These are phyloP conservation scores for Penstemon barbatus DNA, from an alignment of 257 asterid genomes.

Conservation along the genomic window DNA sequence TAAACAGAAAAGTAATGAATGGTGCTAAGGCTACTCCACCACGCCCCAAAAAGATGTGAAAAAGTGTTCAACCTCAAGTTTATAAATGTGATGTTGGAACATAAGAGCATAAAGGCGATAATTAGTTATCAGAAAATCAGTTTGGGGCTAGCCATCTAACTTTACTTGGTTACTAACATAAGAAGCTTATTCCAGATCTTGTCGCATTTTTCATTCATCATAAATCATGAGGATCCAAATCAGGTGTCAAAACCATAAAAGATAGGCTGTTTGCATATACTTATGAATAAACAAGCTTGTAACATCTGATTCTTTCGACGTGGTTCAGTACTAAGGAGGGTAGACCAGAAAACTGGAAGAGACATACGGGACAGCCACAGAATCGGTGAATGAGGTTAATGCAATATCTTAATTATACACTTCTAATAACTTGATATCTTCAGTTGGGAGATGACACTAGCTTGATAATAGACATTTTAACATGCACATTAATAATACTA, in stretches of 20 bases:
- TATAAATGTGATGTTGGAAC: neutral
- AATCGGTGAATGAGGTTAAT: neutral
- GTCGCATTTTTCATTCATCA: neutral
- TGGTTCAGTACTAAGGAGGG: slow-evolving; percentile 2
- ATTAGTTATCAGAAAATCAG: neutral
- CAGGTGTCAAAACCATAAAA: neutral
- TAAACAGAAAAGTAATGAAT: neutral
- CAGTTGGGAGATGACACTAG: neutral
- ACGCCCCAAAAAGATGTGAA: neutral
- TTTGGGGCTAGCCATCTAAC: slow-evolving; percentile 13
- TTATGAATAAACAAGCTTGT: neutral
- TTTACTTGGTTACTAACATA: neutral
- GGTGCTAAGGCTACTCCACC: neutral
- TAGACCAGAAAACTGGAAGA: slow-evolving; percentile 13
- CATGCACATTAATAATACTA: neutral
- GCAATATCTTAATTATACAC: no score
- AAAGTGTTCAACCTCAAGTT: neutral
- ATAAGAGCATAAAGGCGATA: neutral
- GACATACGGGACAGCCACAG: neutral
- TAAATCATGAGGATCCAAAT: neutral
- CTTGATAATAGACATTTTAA: slow-evolving; percentile 3
- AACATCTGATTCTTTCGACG: slow-evolving; percentile 1
- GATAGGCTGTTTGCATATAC: neutral
- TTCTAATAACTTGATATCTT: slow-evolving; percentile 2
- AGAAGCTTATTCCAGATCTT: neutral